Evolutionary conservation across 768 basidiomycete genomes (phyloP), one percentile per base, ranked within the genome.

Genomic region (Termitomyces sp.): DNA sequence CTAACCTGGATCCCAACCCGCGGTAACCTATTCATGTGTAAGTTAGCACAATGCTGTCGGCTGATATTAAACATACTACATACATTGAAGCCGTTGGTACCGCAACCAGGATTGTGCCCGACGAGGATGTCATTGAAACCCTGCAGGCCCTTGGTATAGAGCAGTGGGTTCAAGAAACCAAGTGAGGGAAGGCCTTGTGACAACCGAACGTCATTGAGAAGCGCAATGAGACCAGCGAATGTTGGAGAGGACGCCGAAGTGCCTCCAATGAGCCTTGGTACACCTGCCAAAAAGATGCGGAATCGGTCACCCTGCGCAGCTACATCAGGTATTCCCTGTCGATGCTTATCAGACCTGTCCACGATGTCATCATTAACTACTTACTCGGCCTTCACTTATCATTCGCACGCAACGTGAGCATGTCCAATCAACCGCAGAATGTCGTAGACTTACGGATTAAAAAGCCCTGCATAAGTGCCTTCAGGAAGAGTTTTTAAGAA

Each of bases 171-270:
- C 61, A 88, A 71, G 72, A 86, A 87, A 5, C 85, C 86, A 1
- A 87, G 69, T 16, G 83, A 49, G 5, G 71, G 63, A n/a, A 73
- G 72, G 0, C 74, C 73, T 0, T 72, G 74, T 2, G 64, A 66
- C 30, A 86, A 60, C 16, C 84, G 76, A 5, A 75, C 81, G 52
- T 88, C 84, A 52, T 87, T 87, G 46, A 89, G 67, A 56, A 88
- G 76, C 1, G 85, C 75, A 5, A 88, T 72, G 50, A 89, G 75
- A 22, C 76, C 81, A 5, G 84, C 75, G 59, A 89, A 82, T 0
- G 85, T 77, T 5, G 87, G 87, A 14, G 83, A 68, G 0, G 85
- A 65, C 2, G 83, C 82, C 3, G 85, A 87, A 1, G 88, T 90
- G 52, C 88, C 88, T 2, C 72, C 77, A 53, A 83, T 75, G 1